These are phyloP conservation scores for Tetracladium setigerum DNA, from an alignment of 495 filamentous ascomycete species.

Conservation along the genomic window DNA sequence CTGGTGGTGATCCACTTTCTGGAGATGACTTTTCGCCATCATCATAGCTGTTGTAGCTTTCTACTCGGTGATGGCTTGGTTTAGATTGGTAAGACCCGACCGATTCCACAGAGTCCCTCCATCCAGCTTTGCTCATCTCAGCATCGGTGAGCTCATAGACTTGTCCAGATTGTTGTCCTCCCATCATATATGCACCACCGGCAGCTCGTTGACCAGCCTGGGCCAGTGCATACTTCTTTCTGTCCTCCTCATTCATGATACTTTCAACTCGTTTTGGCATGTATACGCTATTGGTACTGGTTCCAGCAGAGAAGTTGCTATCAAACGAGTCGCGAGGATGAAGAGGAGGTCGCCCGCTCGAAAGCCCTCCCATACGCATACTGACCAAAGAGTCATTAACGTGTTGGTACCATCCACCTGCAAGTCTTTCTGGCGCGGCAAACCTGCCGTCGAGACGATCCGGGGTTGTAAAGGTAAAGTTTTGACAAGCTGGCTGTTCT, in stretches of 20 bases:
- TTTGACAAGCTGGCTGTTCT: conserved; percentile 25
- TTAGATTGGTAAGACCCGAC: conserved; percentile 12
- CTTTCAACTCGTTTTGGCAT: conserved; percentile 74
- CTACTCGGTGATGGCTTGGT: conserved; percentile 4
- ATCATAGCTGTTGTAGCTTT: conserved; percentile 9
- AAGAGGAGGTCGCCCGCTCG: conserved; percentile 36
- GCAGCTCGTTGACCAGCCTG: conserved; percentile 50
- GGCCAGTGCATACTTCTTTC: conserved; percentile 60
- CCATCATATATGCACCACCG: conserved; percentile 40
- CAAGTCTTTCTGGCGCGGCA: conserved; percentile 48
- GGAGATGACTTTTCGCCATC: neutral
- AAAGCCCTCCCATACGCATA: conserved; percentile 16
- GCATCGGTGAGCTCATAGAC: conserved; percentile 46
- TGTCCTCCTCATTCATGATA: conserved; percentile 74
- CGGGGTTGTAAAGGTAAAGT: conserved; percentile 58
- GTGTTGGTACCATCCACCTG: conserved; percentile 57
- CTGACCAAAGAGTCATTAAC: conserved; percentile 52
- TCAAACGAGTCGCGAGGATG: conserved; percentile 65
- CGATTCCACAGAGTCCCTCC: conserved; percentile 34
- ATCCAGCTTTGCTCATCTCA: conserved; percentile 37
- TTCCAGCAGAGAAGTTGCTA: conserved; percentile 54
- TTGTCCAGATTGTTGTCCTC: conserved; percentile 35
- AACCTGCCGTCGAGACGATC: conserved; percentile 68
- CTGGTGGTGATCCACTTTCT: neutral
- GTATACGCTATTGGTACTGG: conserved; percentile 56